Percentiles rank a stretch among this genome's conserved stretches.
Evolutionary conservation across 352 stramenopile species (phyloP).

Genomic region (Phytophthora tubulina): DNA sequence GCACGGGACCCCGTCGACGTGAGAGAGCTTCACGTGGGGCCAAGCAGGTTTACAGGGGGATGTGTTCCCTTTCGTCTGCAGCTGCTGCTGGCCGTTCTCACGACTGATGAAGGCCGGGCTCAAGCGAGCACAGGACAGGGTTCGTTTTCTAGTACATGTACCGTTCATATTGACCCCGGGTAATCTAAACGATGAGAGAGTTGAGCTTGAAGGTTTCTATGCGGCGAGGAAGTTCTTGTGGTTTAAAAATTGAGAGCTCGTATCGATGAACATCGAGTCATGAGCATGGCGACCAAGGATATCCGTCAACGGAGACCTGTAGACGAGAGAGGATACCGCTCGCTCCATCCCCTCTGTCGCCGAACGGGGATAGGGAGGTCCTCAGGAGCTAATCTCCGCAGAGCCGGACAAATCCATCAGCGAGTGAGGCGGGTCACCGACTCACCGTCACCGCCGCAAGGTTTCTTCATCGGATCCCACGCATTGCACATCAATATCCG

Average conservation of each 20-base stretch:
- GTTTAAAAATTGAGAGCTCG: neutral
- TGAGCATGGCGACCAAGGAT: neutral
- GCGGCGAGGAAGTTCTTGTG: conserved; percentile 9
- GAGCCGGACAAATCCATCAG: conserved; percentile 22
- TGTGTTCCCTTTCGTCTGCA: conserved; percentile 32
- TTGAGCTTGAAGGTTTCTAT: neutral
- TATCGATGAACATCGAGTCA: neutral
- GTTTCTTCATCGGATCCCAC: conserved; percentile 20
- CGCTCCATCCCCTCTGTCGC: conserved; percentile 18
- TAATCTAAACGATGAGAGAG: conserved; percentile 15
- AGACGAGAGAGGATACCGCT: conserved; percentile 22
- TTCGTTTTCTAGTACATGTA: conserved; percentile 15
- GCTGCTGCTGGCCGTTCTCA: conserved; percentile 27
- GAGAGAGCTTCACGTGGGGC: neutral
- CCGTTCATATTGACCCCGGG: neutral
- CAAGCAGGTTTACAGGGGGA: conserved; percentile 13
- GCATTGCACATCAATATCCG: conserved; percentile 39
- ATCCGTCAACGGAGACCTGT: conserved; percentile 8
- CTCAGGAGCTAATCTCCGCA: conserved; percentile 22
- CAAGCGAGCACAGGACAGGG: conserved; percentile 8
- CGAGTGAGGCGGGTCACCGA: neutral
- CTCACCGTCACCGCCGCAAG: neutral
- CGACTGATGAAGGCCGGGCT: conserved; percentile 19
- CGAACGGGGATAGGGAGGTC: conserved; percentile 8
- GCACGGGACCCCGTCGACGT: conserved; percentile 1